Base-by-base conservation (phyloP, 2,329 filamentous ascomycete species). In the Trichoderma koningiopsis region DNA sequence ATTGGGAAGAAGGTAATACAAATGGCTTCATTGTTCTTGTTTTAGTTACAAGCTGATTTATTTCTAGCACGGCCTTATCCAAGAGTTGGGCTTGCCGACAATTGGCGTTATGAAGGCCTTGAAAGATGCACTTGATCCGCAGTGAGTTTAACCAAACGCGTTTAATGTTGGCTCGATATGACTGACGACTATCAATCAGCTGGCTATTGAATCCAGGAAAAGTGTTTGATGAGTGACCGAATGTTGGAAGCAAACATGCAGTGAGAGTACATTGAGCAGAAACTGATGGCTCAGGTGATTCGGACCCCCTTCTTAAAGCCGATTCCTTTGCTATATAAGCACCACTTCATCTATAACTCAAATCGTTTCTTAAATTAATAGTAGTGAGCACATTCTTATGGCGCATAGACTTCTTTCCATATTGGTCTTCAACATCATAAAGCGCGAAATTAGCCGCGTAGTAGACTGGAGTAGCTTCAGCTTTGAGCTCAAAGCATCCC, bases 191-290 rank as follows among this genome's bases (percentile, higher is more conserved):
- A 62, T 35, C 14, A 79, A 59, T 40, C 11, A 79, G 87, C 63
- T 91, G 89, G 87, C 78, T 92, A 52, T 82, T 92, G 81, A 92
- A 92, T 71, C 89, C 89, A 1, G 89, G 89, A 7, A 91, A 91
- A 77, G 87, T 91, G 52, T 89, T 91, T 76, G 88, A 91, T 60
- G 78, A 75, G 61, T 73, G 47, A 70, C 22, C 13, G 8, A 7
- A 19, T 24, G 5, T 40, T 43, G 16, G 19, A 43, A 43, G 10
- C 1, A 5, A 40, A 19, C 13, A 16, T 43, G 19, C 6, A 13
- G 8, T 22, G 4, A 22, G 5, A 24, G 22, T 4, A 11, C 5
- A 24, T 14, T 5, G 22, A 47, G 19, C 11, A 8, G 19, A 5
- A 22, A 11, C 4, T 22, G 8, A 49, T 49, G 43, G 22, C 43